Evolutionary conservation across 495 filamentous ascomycete genomes (phyloP).

Genomic region (Penicillium flavigenum): DNA sequence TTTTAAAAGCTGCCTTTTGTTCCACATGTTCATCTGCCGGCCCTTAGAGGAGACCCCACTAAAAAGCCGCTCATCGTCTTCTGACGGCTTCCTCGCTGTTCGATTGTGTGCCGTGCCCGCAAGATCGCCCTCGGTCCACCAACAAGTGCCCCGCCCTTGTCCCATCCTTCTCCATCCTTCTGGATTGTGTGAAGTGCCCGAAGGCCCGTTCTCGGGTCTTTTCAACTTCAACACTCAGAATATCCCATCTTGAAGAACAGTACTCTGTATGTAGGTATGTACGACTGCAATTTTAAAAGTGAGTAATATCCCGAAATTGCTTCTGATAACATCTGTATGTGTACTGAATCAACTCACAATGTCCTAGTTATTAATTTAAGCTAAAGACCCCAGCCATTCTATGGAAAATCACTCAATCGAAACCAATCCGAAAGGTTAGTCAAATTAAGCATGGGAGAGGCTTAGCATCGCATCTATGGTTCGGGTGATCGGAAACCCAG

Average conservation of each 20-base stretch:
- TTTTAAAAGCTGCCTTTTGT: background rate
- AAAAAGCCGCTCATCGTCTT: background rate
- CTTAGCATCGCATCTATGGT: constrained; percentile 5
- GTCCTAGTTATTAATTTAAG: no score
- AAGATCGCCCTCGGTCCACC: background rate
- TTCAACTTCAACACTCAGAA: background rate
- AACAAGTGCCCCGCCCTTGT: background rate
- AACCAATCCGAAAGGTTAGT: background rate
- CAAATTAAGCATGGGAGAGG: constrained; percentile 8
- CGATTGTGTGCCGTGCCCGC: background rate
- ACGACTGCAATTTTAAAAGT: background rate
- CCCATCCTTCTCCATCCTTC: no score
- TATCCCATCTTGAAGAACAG: background rate
- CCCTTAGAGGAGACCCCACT: background rate
- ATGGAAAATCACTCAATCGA: no score
- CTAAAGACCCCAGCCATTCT: no score
- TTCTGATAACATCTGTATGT: background rate
- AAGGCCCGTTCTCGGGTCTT: background rate
- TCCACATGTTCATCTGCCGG: background rate
- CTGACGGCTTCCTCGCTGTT: background rate
- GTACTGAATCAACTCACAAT: no score
- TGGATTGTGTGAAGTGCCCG: background rate
- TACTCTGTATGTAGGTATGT: background rate
- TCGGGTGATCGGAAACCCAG: constrained; percentile 16
- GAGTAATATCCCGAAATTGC: background rate